Evolutionary conservation across 345 rosid species (phyloP).

Genomic region (Eucalyptus viminalis): DNA sequence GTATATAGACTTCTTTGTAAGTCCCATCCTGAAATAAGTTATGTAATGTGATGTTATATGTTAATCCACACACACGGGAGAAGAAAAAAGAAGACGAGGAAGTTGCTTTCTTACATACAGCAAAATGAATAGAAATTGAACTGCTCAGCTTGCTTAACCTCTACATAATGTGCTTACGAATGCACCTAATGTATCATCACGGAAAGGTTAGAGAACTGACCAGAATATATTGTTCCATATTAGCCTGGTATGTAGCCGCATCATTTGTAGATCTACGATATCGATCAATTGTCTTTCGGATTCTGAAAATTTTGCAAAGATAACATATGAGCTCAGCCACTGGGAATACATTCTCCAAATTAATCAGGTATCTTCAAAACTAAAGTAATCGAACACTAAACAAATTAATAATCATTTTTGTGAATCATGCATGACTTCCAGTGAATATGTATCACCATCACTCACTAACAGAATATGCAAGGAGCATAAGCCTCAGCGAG

Average conservation of each 20-base stretch:
- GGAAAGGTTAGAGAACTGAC: neutral
- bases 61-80: neutral
- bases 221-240: neutral
- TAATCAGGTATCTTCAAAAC: neutral
- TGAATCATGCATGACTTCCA: neutral
- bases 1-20: neutral
- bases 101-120: neutral
- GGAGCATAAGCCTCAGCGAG: neutral
- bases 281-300: slow-evolving; percentile 28
- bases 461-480: neutral
- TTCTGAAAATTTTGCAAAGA: slow-evolving; percentile 6
- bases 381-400: neutral
- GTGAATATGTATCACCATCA: neutral
- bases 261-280: slow-evolving; percentile 14
- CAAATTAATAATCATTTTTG: neutral
- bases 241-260: neutral
- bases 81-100: neutral
- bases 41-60: neutral
- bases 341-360: neutral
- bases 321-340: neutral
- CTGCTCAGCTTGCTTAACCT: neutral
- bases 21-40: neutral
- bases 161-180: neutral
- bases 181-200: neutral
- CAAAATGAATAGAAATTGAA: neutral